Evolutionary conservation across 768 basidiomycete genomes (phyloP), one percentile per base, ranked within the genome.

Genomic region (Rhodotorula kratochvilovae): DNA sequence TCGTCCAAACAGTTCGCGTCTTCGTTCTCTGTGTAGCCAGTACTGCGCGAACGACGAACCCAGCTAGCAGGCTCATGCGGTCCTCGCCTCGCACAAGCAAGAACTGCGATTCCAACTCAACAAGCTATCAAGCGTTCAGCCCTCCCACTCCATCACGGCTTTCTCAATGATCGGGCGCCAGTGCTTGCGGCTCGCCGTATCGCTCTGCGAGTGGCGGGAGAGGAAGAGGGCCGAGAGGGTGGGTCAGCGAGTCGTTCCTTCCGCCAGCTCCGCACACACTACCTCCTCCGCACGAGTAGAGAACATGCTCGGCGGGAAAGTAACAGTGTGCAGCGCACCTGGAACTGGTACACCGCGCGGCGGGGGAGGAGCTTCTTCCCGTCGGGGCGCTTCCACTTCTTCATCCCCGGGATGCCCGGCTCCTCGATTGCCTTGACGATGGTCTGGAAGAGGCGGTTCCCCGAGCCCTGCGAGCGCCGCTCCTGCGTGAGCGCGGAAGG

Each of bases 331-430:
- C 19, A 23, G 46, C 48, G 48, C 48, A 27, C 48, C 42, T 61
- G 45, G 46, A 48, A 61, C 33, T 61, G 62, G 29, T 56, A 70
- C 15, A 71, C 73, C 1, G 67, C 70, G 25, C 73, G 55, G 1
- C 73, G 53, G 0, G 73, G 67, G 23, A 75, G 42, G 23, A 75
- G 43, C n/a, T 48, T 10, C 45, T 67, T 72, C 21, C 55, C 58
- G 29, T 75, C 70, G 16, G 74, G 74, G 23, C 74, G 21, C 56
- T 69, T 42, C 74, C 74, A 75, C 39, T 51, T 27, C 39, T 63
- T n/a, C 10, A 75, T 35, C n/a, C 31, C 63, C 33, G 61, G 29
- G 12, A 60, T 23, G 10, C 66, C 65, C 4, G 67, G 58, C 6
- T 29, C 10, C 35, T 72, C 68, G 61, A 75, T 33, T 2, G 70